phyloP scores from a whole-genome alignment of 2,329 filamentous ascomycete genomes.

The Fusarium continuum region DNA sequence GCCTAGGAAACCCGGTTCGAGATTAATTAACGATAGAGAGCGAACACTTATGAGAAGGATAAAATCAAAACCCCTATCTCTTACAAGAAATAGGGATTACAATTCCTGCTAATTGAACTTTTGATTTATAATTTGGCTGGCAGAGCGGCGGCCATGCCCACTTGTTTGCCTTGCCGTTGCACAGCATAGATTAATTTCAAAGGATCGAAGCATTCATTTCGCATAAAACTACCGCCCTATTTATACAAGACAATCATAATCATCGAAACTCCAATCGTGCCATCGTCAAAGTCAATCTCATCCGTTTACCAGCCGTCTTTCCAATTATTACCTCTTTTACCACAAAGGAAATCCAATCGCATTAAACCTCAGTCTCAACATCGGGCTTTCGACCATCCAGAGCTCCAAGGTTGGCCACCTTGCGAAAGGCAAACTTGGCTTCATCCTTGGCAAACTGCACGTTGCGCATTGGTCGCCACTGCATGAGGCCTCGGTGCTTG shows the following conservation, averaged over 20 bases:
- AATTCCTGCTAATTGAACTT: no score
- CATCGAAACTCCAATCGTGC: constrained; percentile 22
- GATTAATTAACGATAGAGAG: not conserved
- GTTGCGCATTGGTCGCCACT: constrained; percentile 92
- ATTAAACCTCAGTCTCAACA: constrained; percentile 78
- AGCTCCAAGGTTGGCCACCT: constrained; percentile 79
- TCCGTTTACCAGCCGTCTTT: not conserved
- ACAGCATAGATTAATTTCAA: not conserved
- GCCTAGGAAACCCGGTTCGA: not conserved
- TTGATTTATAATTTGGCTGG: no score
- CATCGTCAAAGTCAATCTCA: constrained; percentile 33
- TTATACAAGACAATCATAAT: constrained; percentile 21
- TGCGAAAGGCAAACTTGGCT: constrained; percentile 78
- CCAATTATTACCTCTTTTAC: not conserved
- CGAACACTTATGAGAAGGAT: no score
- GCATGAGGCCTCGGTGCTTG: constrained; percentile 90
- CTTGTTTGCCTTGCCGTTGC: no score
- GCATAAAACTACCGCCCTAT: constrained; percentile 18
- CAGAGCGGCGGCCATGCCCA: no score
- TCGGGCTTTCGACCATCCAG: constrained; percentile 85
- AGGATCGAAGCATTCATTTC: not conserved
- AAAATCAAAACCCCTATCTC: no score
- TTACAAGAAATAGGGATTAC: no score
- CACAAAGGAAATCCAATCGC: not conserved
- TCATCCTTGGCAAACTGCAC: constrained; percentile 88